Base-by-base conservation (phyloP, 257 asterid species). In the Dorcoceras hygrometricum region DNA sequence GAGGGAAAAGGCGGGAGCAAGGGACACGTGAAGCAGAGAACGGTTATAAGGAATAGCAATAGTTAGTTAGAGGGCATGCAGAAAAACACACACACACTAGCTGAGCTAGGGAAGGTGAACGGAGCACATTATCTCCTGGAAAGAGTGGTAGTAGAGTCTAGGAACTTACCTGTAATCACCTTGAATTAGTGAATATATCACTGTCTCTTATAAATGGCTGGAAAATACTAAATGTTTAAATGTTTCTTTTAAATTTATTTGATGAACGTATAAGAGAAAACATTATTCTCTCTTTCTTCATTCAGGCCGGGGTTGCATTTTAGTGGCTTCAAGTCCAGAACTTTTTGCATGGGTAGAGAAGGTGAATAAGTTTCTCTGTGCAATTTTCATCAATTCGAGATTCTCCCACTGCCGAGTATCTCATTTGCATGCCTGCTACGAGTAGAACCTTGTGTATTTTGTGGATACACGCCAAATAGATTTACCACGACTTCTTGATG, bases 261-360 rank as follows among this genome's bases (percentile, higher is more conserved):
- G 22, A 20, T 71, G 18, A 43, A 24, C 14, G 69, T 66, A 55
- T 62, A 62, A 29, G 6, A 20, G 61, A 58, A 67, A 18, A 62
- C 59, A 55, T 57, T 73, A 6, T 59, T 46, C 28, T 23, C 16
- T 65, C 19, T 59, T 62, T 39, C 72, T 71, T 58, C 71, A 11
- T 70, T 70, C 82, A 91, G 94, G 90, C 87, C 84, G 94, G 68
- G 97, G 97, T 55, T 86, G 95, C 71, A 84, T 86, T 71, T 67
- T 86, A 75, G 99, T 90, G 71, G 91, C 97, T 71, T 88, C 99
- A 24, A 93, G 99, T 79, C 97, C 96, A 18, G 96, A 93, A 78
- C 87, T 88, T 72, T 86, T 86, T 27, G 80, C 86, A 8, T 79
- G 88, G 50, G 83, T 88, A 4, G 88, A 81, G 73, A 93, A 85